phyloP scores from a whole-genome alignment of 768 basidiomycete species.

The Rubroboletus satanas region DNA sequence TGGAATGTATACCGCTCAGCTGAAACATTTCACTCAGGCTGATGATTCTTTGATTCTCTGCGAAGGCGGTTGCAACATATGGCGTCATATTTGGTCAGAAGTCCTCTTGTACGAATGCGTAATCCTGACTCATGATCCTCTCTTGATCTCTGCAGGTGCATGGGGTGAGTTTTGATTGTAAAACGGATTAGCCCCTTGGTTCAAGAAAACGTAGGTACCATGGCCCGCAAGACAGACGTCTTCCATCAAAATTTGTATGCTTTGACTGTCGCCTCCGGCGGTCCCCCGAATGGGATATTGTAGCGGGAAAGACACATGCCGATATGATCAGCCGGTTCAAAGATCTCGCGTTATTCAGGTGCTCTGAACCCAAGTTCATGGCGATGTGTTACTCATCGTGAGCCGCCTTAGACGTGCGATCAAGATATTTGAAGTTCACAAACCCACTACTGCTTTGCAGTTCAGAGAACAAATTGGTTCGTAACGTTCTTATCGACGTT shows the following conservation, averaged over 20 bases:
- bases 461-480: constrained; percentile 63
- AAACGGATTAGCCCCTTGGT: neutral
- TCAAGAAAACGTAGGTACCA: constrained; percentile 49
- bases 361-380: neutral
- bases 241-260: constrained; percentile 63
- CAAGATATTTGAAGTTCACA: constrained; percentile 57
- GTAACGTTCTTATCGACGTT: constrained; percentile 13
- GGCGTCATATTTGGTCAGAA: constrained; percentile 74
- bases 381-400: neutral
- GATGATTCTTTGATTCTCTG: constrained; percentile 60
- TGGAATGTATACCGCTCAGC: neutral
- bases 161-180: constrained; percentile 30
- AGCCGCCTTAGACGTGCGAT: constrained; percentile 54
- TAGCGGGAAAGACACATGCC: constrained; percentile 52
- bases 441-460: constrained; percentile 40
- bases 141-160: constrained; percentile 29
- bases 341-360: constrained; percentile 73
- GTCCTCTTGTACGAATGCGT: neutral
- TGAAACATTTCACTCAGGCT: constrained; percentile 34
- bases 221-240: constrained; percentile 48
- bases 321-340: constrained; percentile 61
- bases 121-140: neutral
- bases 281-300: constrained; percentile 68
- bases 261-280: constrained; percentile 71
- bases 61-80: constrained; percentile 66